These are phyloP conservation scores for Apiosordaria backusii DNA, from an alignment of 495 filamentous ascomycete species.

Conservation along the genomic window DNA sequence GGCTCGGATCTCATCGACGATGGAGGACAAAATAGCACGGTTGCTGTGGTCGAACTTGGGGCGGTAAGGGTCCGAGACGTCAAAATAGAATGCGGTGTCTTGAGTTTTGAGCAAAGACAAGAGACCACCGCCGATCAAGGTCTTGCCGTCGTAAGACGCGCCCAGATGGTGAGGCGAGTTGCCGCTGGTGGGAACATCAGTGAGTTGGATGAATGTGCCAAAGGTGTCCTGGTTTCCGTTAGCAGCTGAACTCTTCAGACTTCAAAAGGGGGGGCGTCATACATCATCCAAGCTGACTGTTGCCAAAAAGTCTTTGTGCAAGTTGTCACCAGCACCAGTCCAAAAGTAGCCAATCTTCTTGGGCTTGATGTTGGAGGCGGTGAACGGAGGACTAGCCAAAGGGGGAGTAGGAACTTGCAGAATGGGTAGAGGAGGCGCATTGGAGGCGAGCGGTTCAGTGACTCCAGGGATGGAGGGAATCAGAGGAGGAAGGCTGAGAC, in stretches of 20 bases:
- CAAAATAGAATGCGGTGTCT: constrained; percentile 64
- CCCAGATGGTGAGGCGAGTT: constrained; percentile 62
- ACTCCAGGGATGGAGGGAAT: constrained; percentile 58
- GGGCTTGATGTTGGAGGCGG: constrained; percentile 52
- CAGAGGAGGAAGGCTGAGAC: constrained; percentile 36
- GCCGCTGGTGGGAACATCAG: constrained; percentile 57
- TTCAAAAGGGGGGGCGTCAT: background rate
- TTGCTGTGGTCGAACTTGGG: constrained; percentile 59
- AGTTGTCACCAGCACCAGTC: constrained; percentile 58
- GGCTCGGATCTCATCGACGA: constrained; percentile 61
- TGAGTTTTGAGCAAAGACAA: constrained; percentile 60
- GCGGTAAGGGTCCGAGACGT: constrained; percentile 54
- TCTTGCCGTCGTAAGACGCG: constrained; percentile 56
- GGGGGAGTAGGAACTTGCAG: constrained; percentile 58
- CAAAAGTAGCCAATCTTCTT: constrained; percentile 68
- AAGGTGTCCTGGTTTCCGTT: constrained; percentile 49
- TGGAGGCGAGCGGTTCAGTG: constrained; percentile 49
- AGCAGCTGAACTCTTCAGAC: background rate
- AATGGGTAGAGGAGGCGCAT: constrained; percentile 54
- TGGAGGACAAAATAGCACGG: constrained; percentile 52
- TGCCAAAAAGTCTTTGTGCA: constrained; percentile 59
- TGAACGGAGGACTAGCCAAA: constrained; percentile 51
- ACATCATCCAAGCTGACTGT: constrained; percentile 60
- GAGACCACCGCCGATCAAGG: constrained; percentile 56
- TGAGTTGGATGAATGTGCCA: constrained; percentile 55